A percentile compares a stretch with the other conserved stretches of the same genome.
These are phyloP conservation scores for Tolypocladium tundrense DNA, from an alignment of 2,329 filamentous ascomycete species.

Conservation along the genomic window DNA sequence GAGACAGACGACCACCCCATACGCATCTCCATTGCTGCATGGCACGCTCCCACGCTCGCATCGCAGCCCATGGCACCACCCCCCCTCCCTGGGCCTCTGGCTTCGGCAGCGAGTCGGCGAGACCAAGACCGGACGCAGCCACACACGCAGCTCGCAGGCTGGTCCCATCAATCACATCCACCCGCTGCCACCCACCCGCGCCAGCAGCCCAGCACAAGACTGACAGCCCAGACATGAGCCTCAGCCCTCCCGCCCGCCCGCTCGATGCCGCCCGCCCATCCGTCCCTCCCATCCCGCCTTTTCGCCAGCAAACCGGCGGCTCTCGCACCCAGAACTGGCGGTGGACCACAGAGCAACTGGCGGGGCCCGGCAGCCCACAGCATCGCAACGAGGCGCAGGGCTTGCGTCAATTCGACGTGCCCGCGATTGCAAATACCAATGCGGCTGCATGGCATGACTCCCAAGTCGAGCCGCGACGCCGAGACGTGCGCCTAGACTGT, in stretches of 20 bases:
- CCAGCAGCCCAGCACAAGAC: background rate
- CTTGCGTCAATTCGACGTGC: background rate
- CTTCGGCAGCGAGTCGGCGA: conserved; percentile 7
- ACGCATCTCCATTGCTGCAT: background rate
- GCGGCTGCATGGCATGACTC: background rate
- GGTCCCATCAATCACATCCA: background rate
- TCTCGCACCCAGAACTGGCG: conserved; percentile 9
- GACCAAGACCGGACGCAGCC: conserved; percentile 1
- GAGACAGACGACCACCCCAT: background rate
- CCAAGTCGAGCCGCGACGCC: background rate
- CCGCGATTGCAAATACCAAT: background rate
- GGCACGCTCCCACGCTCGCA: background rate
- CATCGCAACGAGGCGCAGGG: conserved; percentile 1
- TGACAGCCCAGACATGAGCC: background rate
- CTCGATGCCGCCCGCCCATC: background rate
- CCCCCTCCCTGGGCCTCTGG: background rate
- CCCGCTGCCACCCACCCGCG: background rate
- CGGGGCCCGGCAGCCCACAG: conserved; percentile 1
- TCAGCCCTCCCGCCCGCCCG: conserved; percentile 1
- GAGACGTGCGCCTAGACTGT: background rate
- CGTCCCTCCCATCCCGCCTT: conserved; percentile 5
- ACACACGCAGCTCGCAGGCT: background rate
- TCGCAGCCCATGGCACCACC: background rate
- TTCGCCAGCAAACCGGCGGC: conserved; percentile 9
- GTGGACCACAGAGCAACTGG: conserved; percentile 3